Evolutionary conservation across 306 rosid species (phyloP), one percentile per base, ranked within the genome.

Genomic region (Rosa multiflora): DNA sequence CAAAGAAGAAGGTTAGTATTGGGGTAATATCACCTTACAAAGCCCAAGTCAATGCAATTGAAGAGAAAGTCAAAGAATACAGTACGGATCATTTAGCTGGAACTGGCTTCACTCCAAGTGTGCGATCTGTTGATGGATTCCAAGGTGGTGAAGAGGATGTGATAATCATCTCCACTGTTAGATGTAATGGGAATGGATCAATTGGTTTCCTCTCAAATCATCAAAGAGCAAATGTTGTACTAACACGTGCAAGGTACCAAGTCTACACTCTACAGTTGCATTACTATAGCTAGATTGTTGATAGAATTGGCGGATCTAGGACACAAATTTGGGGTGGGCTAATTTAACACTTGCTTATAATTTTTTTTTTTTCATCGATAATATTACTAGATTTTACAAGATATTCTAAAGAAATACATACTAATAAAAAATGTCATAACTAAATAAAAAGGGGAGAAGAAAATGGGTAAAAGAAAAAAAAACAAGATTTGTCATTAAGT

Each of bases 91-190:
- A 23, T 61, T 23, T 61, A 26, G 37, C 77, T 11, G 79, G 73
- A 49, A 10, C 67, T 3, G 51, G 55, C 21, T 91, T 89, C 74
- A 72, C 77, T 73, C 73, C 86, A 6, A 86, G 75, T 74, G 90
- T 89, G 75, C 89, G 87, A 4, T 79, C 93, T 3, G 81, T 91
- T 12, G 96, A 89, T 73, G 93, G 91, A 1, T 89, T 91, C 78
- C 96, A 91, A 89, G 93, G 93, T 0, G 90, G 90, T 2, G 96
- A 91, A 44, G 87, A 89, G 52, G 96, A 91, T 67, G 85, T 91
- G 9, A 89, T 89, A 35, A 76, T 85, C 39, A 82, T 85, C 47
- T 82, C 86, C 0, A 85, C 88, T 9, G 86, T 85, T 3, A 51
- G 88, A 74, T 47, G 80, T 69, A 82, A 85, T 53, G 53, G 15